phyloP scores from a whole-genome alignment of 371 early-diverging fungal species.

The Mucor racemosus region DNA sequence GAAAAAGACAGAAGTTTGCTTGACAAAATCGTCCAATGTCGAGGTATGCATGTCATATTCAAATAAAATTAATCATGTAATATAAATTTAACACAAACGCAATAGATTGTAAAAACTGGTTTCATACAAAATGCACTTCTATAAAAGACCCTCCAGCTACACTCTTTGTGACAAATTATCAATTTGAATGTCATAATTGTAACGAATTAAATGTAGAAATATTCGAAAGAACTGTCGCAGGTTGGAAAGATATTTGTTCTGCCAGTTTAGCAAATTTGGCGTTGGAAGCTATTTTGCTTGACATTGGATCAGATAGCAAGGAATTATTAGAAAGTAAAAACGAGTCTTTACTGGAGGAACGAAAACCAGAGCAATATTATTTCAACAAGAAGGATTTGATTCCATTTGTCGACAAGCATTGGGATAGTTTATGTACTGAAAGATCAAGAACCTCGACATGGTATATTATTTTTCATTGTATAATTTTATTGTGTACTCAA shows the following conservation, averaged over 20 bases:
- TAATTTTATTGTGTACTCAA: neutral
- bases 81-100: neutral
- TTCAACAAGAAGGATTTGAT: slow-evolving; percentile 73
- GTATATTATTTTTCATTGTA: slow-evolving; percentile 28
- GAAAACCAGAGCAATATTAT: slow-evolving; percentile 62
- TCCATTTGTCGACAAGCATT: slow-evolving; percentile 71
- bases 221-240: slow-evolving; percentile 68
- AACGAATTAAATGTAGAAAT: slow-evolving; percentile 43
- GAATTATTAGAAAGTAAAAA: slow-evolving; percentile 58
- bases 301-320: slow-evolving; percentile 38
- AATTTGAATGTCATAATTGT: slow-evolving; percentile 59
- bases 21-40: slow-evolving; percentile 65
- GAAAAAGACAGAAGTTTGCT: slow-evolving; percentile 65
- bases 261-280: slow-evolving; percentile 70
- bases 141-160: slow-evolving; percentile 55
- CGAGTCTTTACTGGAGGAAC: slow-evolving; percentile 53
- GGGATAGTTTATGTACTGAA: slow-evolving; percentile 73
- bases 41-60: slow-evolving; percentile 37
- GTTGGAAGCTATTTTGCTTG: slow-evolving; percentile 54
- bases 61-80: neutral
- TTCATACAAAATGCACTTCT: slow-evolving; percentile 65
- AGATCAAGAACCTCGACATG: slow-evolving; percentile 69
- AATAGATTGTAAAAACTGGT: slow-evolving; percentile 70
- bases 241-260: slow-evolving; percentile 75
- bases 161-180: slow-evolving; percentile 70